phyloP scores from a whole-genome alignment of 345 rosid species.

The Mallotus nudiflorus region DNA sequence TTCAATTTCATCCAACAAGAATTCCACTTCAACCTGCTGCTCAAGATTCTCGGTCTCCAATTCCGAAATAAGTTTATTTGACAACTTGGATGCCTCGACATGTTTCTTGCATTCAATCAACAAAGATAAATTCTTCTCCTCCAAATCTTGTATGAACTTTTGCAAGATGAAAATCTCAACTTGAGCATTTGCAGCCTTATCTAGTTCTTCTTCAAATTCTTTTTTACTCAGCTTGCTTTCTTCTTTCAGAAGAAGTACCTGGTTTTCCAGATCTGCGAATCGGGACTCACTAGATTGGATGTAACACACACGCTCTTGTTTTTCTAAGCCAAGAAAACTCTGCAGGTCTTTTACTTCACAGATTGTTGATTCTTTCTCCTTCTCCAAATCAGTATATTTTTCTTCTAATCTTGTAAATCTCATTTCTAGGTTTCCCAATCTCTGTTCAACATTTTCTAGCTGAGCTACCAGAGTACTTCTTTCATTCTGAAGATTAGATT shows the following conservation, averaged over 20 bases:
- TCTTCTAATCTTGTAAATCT: constrained; percentile 55
- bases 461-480: constrained; percentile 26
- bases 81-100: constrained; percentile 31
- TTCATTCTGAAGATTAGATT: constrained; percentile 24
- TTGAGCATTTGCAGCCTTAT: constrained; percentile 41
- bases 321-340: constrained; percentile 55
- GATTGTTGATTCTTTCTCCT: constrained; percentile 22
- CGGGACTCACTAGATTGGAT: constrained; percentile 62
- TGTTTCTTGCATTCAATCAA: constrained; percentile 35
- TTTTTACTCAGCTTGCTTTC: constrained; percentile 45
- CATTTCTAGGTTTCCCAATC: constrained; percentile 62
- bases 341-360: constrained; percentile 37
- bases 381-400: constrained; percentile 30
- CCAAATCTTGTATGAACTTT: constrained; percentile 37
- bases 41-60: constrained; percentile 37
- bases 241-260: constrained; percentile 61
- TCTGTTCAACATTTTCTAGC: constrained; percentile 34
- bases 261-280: constrained; percentile 63
- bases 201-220: constrained; percentile 88
- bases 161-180: constrained; percentile 36
- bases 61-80: constrained; percentile 29
- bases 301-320: constrained; percentile 54
- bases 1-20: constrained; percentile 32
- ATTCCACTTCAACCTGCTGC: constrained; percentile 38
- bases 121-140: constrained; percentile 32